Conservation (phyloP, 768 basidiomycete species). For the Auricularia cornea region DNA sequence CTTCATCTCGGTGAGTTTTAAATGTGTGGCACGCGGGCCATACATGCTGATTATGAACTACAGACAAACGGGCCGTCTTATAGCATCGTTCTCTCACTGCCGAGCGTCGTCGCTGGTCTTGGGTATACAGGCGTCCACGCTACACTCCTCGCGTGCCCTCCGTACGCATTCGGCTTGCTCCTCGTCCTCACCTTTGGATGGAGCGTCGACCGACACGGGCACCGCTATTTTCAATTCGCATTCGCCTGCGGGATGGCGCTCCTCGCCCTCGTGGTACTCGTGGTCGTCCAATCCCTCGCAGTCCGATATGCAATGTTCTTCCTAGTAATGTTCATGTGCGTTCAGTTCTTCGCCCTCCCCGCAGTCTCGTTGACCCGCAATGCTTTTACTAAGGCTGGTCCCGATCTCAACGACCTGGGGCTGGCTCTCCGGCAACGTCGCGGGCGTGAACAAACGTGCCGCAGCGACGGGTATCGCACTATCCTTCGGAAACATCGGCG, state of each 20-base stretch:
- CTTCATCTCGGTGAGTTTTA: constrained; percentile 37
- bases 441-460: constrained; percentile 13
- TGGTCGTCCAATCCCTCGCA: constrained; percentile 17
- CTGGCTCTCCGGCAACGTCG: background rate
- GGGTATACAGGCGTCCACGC: constrained; percentile 8
- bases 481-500: constrained; percentile 26
- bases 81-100: constrained; percentile 19
- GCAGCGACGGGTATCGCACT: constrained; percentile 24
- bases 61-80: constrained; percentile 9
- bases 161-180: constrained; percentile 9
- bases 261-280: constrained; percentile 22
- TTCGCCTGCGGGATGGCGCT: constrained; percentile 13
- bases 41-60: no score
- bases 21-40: no score
- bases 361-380: background rate
- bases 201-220: constrained; percentile 17
- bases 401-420: constrained; percentile 10
- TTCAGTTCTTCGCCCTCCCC: constrained; percentile 1
- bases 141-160: constrained; percentile 13
- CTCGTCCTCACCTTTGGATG: constrained; percentile 6
- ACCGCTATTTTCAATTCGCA: constrained; percentile 18
- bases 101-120: constrained; percentile 50
- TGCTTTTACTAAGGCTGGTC: background rate
- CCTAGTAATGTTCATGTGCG: constrained; percentile 26
- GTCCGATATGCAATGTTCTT: constrained; percentile 28